A percentile compares a stretch with the other conserved stretches of the same genome.
phyloP scores from a whole-genome alignment of 441 rosid genomes.

The Omphalea diandra region DNA sequence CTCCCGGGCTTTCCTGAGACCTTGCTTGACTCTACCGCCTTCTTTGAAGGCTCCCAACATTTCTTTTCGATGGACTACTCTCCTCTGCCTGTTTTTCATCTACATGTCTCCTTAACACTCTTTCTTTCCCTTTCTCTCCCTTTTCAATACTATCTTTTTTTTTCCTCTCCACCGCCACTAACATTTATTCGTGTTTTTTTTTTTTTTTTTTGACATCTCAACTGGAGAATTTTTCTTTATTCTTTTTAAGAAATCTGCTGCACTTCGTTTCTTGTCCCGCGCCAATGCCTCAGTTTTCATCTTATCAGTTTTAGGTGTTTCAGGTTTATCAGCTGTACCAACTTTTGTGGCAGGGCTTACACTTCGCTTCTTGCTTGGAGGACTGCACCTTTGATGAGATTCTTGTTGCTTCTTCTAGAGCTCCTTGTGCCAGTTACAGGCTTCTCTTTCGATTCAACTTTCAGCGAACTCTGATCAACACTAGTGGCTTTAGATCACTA shows the following conservation, averaged over 20 bases:
- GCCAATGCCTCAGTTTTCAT: slow-evolving; percentile 35
- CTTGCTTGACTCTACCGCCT: slow-evolving; percentile 20
- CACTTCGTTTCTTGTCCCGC: slow-evolving; percentile 54
- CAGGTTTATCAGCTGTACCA: slow-evolving; percentile 31
- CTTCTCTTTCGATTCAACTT: slow-evolving; percentile 44
- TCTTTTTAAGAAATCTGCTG: slow-evolving; percentile 60
- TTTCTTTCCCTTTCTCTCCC: slow-evolving; percentile 42
- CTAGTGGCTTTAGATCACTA: slow-evolving; percentile 5
- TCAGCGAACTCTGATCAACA: slow-evolving; percentile 25
- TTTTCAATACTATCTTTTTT: slow-evolving; percentile 32
- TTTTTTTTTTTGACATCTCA: slow-evolving; percentile 35
- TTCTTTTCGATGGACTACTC: slow-evolving; percentile 41
- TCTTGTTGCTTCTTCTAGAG: slow-evolving; percentile 49
- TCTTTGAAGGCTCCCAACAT: slow-evolving; percentile 47
- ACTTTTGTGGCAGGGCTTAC: slow-evolving; percentile 16
- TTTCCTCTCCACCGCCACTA: slow-evolving; percentile 25
- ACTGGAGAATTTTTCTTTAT: slow-evolving; percentile 52
- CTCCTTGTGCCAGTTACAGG: slow-evolving; percentile 50
- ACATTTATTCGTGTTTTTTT: slow-evolving; percentile 22
- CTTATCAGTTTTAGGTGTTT: slow-evolving; percentile 37
- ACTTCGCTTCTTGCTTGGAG: slow-evolving; percentile 30
- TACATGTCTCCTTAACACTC: slow-evolving; percentile 29
- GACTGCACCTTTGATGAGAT: slow-evolving; percentile 17
- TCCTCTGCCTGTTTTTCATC: slow-evolving; percentile 41
- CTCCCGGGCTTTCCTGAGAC: slow-evolving; percentile 45